Base-by-base conservation (phyloP, 306 rosid genomes). In the Chamaecrista fasciculata region DNA sequence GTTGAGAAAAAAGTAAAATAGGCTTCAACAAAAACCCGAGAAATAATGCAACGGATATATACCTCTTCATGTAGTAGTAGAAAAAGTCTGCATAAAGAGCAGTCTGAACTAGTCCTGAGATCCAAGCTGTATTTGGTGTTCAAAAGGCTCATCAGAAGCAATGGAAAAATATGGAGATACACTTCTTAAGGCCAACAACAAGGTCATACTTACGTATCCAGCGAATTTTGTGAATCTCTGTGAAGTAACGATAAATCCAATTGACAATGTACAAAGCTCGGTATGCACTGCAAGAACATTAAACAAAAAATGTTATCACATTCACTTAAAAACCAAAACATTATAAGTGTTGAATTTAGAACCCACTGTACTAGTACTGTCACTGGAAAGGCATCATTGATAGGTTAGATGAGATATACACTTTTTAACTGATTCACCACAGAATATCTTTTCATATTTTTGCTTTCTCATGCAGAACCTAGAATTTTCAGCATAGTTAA, bases 31-130 rank as follows among this genome's bases (percentile, higher is more conserved):
- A 21, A 16, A 8, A 50, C 11, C 36, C n/a, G 61, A 10, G n/a
- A 36, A 11, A 40, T 8, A 28, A 36, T 18, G 5, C 21, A 43
- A 50, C 49, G 2, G 7, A 62, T 10, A 25, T 10, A 25, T 68
- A 81, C 86, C 86, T 81, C 47, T 78, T 43, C 15, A 65, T 15
- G 50, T 81, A 81, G 67, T 77, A 73, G 74, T 81, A 77, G 78
- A 77, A 81, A 28, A 77, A 77, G 71, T 77, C 82, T 0, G 80
- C 83, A 70, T 78, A 82, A 18, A 82, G 72, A 66, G 76, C 78
- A 11, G 86, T 82, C 63, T 82, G 86, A 29, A 82, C 58, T 5
- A 81, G 76, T 37, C 85, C 85, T 31, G 85, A 74, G 9, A 82
- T 8, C 86, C 64, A 82, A 66, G 83, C 83, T 81, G 82, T 39